These are phyloP conservation scores for Sarocladium oryzae DNA, from an alignment of 2,329 filamentous ascomycete species.

Conservation along the genomic window DNA sequence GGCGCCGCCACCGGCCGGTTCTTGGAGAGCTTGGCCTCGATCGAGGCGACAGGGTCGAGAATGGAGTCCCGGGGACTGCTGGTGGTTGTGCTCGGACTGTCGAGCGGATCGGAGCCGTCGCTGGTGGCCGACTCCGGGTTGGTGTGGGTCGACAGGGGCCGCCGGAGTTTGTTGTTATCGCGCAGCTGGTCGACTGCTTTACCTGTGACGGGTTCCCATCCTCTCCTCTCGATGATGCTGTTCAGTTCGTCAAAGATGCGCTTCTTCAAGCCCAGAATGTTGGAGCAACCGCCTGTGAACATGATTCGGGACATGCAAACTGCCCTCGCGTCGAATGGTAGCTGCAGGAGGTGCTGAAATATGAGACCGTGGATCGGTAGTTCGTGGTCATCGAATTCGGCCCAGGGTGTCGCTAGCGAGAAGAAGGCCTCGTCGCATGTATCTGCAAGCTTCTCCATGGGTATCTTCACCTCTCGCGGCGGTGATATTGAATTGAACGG, in stretches of 20 bases:
- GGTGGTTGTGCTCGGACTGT: conserved; percentile 10
- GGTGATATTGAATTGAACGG: conserved; percentile 40
- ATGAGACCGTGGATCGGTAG: conserved; percentile 69
- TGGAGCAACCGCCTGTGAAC: conserved; percentile 75
- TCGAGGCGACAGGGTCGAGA: conserved; percentile 10
- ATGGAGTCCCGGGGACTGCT: conserved; percentile 9
- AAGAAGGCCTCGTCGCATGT: conserved; percentile 75
- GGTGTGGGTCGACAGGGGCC: conserved; percentile 12
- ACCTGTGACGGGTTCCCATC: conserved; percentile 73
- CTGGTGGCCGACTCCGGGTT: conserved; percentile 14
- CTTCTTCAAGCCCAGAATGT: conserved; percentile 70
- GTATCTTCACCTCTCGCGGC: conserved; percentile 53
- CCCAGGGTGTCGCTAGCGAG: conserved; percentile 40
- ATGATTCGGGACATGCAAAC: conserved; percentile 85
- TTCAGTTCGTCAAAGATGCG: conserved; percentile 72
- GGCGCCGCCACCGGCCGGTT: conserved; percentile 29
- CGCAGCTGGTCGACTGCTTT: conserved; percentile 55
- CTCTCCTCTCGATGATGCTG: conserved; percentile 56
- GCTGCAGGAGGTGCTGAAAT: conserved; percentile 65
- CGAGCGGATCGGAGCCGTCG: conserved; percentile 14
- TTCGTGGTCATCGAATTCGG: conserved; percentile 79
- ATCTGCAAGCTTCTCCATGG: conserved; percentile 64
- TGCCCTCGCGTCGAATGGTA: conserved; percentile 77
- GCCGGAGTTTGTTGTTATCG: conserved; percentile 35
- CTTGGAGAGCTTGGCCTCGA: conserved; percentile 30